Percentiles rank a stretch among this genome's conserved stretches.
Evolutionary conservation across 768 basidiomycete genomes (phyloP).

Genomic region (Rhodotorula babjevae): DNA sequence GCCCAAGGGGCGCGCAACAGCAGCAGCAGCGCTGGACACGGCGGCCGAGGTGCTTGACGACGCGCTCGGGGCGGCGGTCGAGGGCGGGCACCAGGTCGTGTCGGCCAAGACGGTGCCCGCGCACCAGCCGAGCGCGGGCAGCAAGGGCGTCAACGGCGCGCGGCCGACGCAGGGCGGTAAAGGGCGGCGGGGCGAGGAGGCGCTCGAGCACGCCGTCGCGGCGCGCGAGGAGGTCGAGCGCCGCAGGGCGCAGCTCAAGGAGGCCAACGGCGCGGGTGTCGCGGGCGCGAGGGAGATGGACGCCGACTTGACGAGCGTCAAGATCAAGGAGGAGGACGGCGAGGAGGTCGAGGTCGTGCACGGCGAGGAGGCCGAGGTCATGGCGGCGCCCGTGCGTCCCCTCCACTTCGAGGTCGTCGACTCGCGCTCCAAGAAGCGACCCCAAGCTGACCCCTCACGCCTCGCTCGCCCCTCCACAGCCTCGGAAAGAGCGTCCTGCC

Average conservation of each 20-base stretch:
- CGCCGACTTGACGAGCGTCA: neutral
- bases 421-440: too few species aligned
- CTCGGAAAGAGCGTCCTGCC: slow-evolving; percentile 63
- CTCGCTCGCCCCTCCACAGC: neutral
- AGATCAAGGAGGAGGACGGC: slow-evolving; percentile 29
- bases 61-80: neutral
- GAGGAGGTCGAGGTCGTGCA: slow-evolving; percentile 28
- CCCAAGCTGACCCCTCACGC: neutral
- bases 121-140: slow-evolving; percentile 4
- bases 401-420: too few species aligned
- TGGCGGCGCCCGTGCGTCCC: slow-evolving; percentile 15
- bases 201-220: slow-evolving; percentile 35
- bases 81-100: slow-evolving; percentile 11
- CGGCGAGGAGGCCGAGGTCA: slow-evolving; percentile 24
- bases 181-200: slow-evolving; percentile 34
- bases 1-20: neutral
- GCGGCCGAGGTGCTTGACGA: neutral
- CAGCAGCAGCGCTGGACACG: neutral
- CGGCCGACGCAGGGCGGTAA: slow-evolving; percentile 34
- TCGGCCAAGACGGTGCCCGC: slow-evolving; percentile 25
- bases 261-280: slow-evolving; percentile 24
- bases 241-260: slow-evolving; percentile 26
- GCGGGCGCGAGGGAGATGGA: slow-evolving; percentile 8
- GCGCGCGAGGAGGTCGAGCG: slow-evolving; percentile 39
- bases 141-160: neutral